Base-by-base conservation (phyloP, 2,329 filamentous ascomycete genomes). In the Microcera coccophila region DNA sequence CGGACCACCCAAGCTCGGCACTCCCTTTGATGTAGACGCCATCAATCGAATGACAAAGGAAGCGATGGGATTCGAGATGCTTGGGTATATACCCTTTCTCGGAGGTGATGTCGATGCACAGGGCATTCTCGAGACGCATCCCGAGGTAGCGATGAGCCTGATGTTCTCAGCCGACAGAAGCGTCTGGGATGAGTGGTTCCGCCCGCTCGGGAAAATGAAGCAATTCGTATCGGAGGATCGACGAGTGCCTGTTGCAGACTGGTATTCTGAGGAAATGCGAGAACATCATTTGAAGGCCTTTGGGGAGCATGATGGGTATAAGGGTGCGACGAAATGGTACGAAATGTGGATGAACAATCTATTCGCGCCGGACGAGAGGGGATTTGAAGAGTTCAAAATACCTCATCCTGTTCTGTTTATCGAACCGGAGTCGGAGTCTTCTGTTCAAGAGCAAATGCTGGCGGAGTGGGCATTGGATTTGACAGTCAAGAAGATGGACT, bases 401-500 rank as follows among this genome's bases (percentile, higher is more conserved):
- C 14, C 40, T 4, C 52, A 57, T 5, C 48, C 60, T 3, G 41
- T 45, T 2, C 43, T 63, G 3, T 52, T 63, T 26, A 38, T 64
- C 4, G 52, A 46, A 1, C 50, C 55, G 4, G 38, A 35, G 5
- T 47, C 52, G 4, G 50, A 55, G 0, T 28, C 38, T 2, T 50
- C 47, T 3, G 42, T 47, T 5, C 60, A 60, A 34, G 22, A 42
- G 8, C 45, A 57, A n/a, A 59, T 62, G 53, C 19, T 62, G 2
- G 42, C 48, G 9, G 41, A 49, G 5, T 64, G 62, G 61, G 19
- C 53, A 1, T 38, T 47, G 0, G 39, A 71, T 7, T 49, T 76
- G 33, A 69, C 66, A 1, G 64, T 68, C 15, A 61, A 58, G 8
- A 54, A 41, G 18, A 20, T 69, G 1, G 53, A 63, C 4, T 52